phyloP scores from a whole-genome alignment of 1,284 basidiomycete genomes.

The Moesziomyces parantarcticus region DNA sequence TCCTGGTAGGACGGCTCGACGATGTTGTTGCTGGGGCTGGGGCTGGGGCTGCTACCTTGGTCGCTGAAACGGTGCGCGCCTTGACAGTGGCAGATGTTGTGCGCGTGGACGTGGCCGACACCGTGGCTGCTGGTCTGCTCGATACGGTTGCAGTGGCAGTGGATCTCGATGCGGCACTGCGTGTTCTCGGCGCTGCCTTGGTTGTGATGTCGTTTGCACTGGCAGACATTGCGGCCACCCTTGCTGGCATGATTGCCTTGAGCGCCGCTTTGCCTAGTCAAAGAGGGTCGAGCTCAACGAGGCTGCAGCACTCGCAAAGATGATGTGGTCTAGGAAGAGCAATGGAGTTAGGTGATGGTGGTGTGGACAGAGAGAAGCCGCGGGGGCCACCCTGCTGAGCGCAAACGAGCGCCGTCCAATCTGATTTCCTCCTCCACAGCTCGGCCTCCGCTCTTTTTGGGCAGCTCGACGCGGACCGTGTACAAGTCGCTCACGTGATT shows the following conservation, averaged over 20 bases:
- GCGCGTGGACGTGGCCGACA: constrained; percentile 9
- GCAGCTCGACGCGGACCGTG: constrained; percentile 33
- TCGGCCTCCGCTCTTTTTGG: no score
- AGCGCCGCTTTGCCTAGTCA: not conserved
- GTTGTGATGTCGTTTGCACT: not conserved
- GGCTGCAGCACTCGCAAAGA: not conserved
- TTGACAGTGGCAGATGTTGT: constrained; percentile 1
- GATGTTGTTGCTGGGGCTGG: constrained; percentile 11
- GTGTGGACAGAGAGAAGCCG: no score
- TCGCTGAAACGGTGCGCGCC: not conserved
- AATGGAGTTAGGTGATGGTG: no score
- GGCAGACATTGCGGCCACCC: constrained; percentile 17
- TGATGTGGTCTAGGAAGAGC: no score
- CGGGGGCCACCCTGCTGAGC: no score
- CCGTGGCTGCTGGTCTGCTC: constrained; percentile 1
- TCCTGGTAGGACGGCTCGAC: constrained; percentile 20
- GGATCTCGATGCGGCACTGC: constrained; percentile 5
- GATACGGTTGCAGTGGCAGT: not conserved
- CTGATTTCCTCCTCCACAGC: no score
- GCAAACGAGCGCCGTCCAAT: no score
- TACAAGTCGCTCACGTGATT: constrained; percentile 35
- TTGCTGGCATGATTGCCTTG: constrained; percentile 21
- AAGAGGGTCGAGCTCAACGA: not conserved
- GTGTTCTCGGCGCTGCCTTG: constrained; percentile 13
- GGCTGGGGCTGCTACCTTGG: constrained; percentile 2